Evolutionary conservation across 2,329 filamentous ascomycete genomes (phyloP), one percentile per base, ranked within the genome.

Genomic region (Diaporthe capsici): DNA sequence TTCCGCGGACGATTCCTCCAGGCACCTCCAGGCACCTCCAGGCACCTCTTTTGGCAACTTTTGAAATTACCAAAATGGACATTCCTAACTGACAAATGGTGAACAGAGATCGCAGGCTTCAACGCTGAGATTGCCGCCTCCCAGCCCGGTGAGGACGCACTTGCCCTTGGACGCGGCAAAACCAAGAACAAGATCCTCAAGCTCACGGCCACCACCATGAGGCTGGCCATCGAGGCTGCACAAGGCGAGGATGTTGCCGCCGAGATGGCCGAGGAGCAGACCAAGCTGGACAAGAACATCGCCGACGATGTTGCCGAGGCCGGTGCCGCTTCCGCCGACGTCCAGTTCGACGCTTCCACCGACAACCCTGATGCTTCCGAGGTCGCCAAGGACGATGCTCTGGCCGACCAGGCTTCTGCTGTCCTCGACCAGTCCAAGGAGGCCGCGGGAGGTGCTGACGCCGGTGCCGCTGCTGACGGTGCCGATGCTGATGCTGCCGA

Each of bases 171-270:
- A 13, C 81, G 83, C 73, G 86, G 86, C 78, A 87, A 88, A 81
- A 87, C 83, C 77, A 86, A 87, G 84, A 88, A 88, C 83, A 88
- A 88, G 80, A 85, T 88, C 22, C 80, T 88, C 60, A 88, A 89
- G 80, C 82, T 88, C 73, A 84, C 82, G 75, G 84, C 86, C 28
- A 85, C 86, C 71, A 83, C 86, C 67, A 81, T 87, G 58, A 81
- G 84, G 76, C 84, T 88, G 22, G 80, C 85, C 79, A 82, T 87
- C 34, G 81, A 88, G 76, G 80, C 83, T 68, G 87, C 86, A 0
- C 84, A 88, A 77, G 87, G 87, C 28, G 75, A 82, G 37, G 81
- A 84, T 75, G 82, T 84, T 1, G 80, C 81, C 5, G 80, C 77
- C 15, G 83, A 86, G 78, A 77, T 87, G 13, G 84, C 81, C 0